Conservation (phyloP, 1,284 basidiomycete species). For the Microbotryum scabiosae region DNA sequence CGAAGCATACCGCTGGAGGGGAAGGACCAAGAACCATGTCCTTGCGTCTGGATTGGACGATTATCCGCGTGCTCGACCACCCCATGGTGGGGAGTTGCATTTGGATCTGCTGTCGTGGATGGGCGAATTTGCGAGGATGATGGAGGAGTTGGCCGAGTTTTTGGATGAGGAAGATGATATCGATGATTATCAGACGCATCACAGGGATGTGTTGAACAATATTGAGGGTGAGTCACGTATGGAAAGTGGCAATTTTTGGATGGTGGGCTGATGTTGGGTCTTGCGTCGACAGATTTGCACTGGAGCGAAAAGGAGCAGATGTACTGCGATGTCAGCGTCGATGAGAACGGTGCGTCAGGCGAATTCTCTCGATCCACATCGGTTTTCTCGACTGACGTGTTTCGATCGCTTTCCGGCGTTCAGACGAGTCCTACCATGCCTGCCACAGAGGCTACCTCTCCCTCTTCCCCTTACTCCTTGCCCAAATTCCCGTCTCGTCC, state of each 20-base stretch:
- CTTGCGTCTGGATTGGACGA: constrained; percentile 92
- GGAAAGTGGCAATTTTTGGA: neutral
- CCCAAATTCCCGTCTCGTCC: constrained; percentile 64
- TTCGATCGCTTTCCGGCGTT: neutral
- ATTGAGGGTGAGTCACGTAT: constrained; percentile 58
- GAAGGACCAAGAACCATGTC: constrained; percentile 76
- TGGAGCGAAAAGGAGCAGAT: constrained; percentile 81
- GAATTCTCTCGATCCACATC: neutral
- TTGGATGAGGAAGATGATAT: constrained; percentile 72
- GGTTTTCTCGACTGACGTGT: neutral
- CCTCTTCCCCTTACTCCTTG: constrained; percentile 80
- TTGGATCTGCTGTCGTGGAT: constrained; percentile 90
- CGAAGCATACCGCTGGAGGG: constrained; percentile 89
- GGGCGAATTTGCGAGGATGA: constrained; percentile 82
- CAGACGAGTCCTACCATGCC: constrained; percentile 80
- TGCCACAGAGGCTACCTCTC: constrained; percentile 89
- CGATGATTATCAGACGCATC: constrained; percentile 62
- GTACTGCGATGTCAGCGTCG: constrained; percentile 84
- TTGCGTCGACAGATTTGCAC: constrained; percentile 61
- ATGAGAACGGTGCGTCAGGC: constrained; percentile 59
- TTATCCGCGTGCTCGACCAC: constrained; percentile 70
- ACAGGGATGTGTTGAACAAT: constrained; percentile 69
- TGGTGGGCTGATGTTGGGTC: neutral
- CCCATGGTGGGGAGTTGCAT: constrained; percentile 84
- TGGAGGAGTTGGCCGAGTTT: constrained; percentile 74